A percentile compares a stretch with the other conserved stretches of the same genome.
Evolutionary conservation across 2,329 filamentous ascomycete species (phyloP).

Genomic region (Coccinonectria pachysandricola): DNA sequence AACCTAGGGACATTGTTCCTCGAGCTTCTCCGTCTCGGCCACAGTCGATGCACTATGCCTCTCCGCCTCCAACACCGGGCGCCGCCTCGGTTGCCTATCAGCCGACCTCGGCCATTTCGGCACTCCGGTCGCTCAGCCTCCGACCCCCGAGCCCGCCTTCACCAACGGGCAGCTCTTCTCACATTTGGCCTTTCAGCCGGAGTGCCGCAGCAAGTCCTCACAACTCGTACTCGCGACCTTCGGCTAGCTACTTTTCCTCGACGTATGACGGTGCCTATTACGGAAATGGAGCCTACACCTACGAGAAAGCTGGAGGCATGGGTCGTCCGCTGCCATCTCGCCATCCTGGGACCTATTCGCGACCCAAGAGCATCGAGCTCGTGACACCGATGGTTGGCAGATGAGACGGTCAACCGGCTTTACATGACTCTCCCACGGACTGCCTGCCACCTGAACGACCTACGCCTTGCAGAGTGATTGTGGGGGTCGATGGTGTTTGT

Average conservation of each 20-base stretch:
- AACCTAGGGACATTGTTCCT: slow-evolving; percentile 53
- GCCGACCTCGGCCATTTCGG: slow-evolving; percentile 43
- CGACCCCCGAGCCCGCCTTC: slow-evolving; percentile 46
- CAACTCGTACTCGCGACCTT: slow-evolving; percentile 37
- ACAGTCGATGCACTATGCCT: slow-evolving; percentile 42
- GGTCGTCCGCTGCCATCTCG: slow-evolving; percentile 49
- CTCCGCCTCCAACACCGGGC: slow-evolving; percentile 39
- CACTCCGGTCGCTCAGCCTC: slow-evolving; percentile 43
- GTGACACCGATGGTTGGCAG: slow-evolving; percentile 49
- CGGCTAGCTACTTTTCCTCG: slow-evolving; percentile 36
- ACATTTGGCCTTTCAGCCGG: slow-evolving; percentile 45
- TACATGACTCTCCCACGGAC: slow-evolving; percentile 1
- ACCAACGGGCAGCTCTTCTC: slow-evolving; percentile 32
- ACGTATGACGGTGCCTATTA: slow-evolving; percentile 40
- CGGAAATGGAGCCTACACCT: slow-evolving; percentile 27
- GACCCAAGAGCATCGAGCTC: slow-evolving; percentile 53
- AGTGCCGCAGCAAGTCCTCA: slow-evolving; percentile 42
- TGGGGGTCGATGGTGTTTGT: slow-evolving; percentile 1
- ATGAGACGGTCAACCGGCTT: slow-evolving; percentile 18
- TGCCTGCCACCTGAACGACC: slow-evolving; percentile 1
- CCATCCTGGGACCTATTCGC: slow-evolving; percentile 42
- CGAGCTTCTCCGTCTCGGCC: slow-evolving; percentile 53
- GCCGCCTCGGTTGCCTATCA: slow-evolving; percentile 23
- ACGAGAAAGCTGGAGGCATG: slow-evolving; percentile 25
- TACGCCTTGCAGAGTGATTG: slow-evolving; percentile 1